These are phyloP conservation scores for Chlorella ohadii DNA, from an alignment of 139 green algal genomes.

Conservation along the genomic window DNA sequence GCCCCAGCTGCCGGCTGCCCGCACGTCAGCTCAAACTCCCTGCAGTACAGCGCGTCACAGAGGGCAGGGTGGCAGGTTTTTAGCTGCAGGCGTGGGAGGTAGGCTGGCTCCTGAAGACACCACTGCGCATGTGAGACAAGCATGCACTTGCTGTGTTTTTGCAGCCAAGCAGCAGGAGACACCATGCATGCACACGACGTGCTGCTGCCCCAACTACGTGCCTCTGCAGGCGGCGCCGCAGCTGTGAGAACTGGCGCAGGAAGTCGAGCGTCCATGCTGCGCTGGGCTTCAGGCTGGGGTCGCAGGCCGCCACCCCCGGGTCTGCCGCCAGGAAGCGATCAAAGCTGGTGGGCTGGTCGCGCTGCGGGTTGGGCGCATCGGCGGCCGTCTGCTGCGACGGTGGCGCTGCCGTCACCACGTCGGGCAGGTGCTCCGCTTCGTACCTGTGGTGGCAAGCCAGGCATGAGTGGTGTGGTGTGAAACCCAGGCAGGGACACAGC, in stretches of 20 bases:
- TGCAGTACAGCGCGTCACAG: not conserved
- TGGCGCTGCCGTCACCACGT: conserved; percentile 38
- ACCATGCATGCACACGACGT: not conserved
- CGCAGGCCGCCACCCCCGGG: conserved; percentile 15
- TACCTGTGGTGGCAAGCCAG: conserved; percentile 33
- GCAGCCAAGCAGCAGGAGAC: too few species aligned
- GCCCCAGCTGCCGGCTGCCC: not conserved
- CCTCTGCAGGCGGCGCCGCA: conserved; percentile 40
- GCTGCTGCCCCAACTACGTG: not conserved
- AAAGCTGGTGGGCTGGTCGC: not conserved
- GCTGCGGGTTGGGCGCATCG: not conserved
- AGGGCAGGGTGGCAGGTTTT: not conserved
- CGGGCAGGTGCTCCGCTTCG: conserved; percentile 49
- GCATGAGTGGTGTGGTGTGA: too few species aligned
- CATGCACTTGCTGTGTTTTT: not conserved
- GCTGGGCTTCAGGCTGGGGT: conserved; percentile 25
- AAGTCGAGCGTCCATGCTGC: conserved; percentile 42
- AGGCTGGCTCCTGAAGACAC: too few species aligned
- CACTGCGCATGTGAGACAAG: too few species aligned
- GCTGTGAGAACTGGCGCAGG: conserved; percentile 42
- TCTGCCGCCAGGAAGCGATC: conserved; percentile 16
- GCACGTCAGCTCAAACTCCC: conserved; percentile 21
- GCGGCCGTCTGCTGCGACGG: conserved; percentile 5
- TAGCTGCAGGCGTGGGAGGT: too few species aligned
- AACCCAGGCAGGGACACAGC: too few species aligned